phyloP scores from a whole-genome alignment of 768 basidiomycete genomes.

The Cystobasidium ongulense region DNA sequence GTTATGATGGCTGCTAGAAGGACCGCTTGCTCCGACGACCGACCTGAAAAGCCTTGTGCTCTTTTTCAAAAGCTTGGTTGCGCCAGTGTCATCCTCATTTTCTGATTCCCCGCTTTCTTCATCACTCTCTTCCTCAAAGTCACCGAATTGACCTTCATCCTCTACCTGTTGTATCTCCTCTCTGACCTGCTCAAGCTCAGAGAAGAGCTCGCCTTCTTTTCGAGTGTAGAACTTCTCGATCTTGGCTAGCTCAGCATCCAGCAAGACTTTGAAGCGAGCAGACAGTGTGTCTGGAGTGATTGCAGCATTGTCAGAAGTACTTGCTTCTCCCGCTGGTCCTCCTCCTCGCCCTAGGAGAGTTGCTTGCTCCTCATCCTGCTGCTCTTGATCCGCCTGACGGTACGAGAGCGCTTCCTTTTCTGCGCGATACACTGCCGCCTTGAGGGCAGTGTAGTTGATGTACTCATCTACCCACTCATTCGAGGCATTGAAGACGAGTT shows the following conservation, averaged over 20 bases:
- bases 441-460: slow-evolving; percentile 53
- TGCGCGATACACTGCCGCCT: slow-evolving; percentile 68
- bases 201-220: slow-evolving; percentile 62
- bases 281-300: slow-evolving; percentile 1
- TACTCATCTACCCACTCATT: slow-evolving; percentile 24
- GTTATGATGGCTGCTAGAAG: slow-evolving; percentile 2
- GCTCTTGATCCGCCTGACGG: background rate
- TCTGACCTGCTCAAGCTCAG: slow-evolving; percentile 42
- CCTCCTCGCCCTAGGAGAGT: background rate
- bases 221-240: slow-evolving; percentile 66
- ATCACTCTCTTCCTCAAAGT: slow-evolving; percentile 43
- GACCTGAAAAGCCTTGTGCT: slow-evolving; percentile 4
- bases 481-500: slow-evolving; percentile 21
- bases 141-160: slow-evolving; percentile 41
- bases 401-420: slow-evolving; percentile 59
- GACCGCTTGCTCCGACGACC: background rate
- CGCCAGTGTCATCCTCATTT: slow-evolving; percentile 14
- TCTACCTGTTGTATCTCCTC: slow-evolving; percentile 45
- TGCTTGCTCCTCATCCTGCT: slow-evolving; percentile 23
- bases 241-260: slow-evolving; percentile 71
- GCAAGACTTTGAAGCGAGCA: slow-evolving; percentile 13
- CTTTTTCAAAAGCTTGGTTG: slow-evolving; percentile 15
- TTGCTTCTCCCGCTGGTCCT: background rate
- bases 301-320: background rate
- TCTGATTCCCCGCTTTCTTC: slow-evolving; percentile 38